Conservation (phyloP, 768 basidiomycete genomes). For the Podaxis rugospora region DNA sequence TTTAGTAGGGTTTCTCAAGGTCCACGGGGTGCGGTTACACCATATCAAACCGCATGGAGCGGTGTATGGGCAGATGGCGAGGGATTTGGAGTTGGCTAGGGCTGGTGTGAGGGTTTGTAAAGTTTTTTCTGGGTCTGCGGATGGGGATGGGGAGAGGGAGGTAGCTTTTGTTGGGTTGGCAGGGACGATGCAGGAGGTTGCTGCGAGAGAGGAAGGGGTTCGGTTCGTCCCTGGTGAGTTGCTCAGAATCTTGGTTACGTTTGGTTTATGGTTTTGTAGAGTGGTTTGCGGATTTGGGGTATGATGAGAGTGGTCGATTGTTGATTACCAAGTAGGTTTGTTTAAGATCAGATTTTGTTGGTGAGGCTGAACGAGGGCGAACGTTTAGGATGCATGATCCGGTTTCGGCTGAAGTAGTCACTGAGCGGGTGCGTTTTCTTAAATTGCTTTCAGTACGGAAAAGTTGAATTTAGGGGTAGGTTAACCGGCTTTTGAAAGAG, state of each 20-base stretch:
- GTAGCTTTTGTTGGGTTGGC: constrained; percentile 62
- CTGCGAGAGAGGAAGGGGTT: constrained; percentile 49
- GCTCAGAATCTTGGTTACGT: too few relatives aligned
- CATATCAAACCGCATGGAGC: constrained; percentile 65
- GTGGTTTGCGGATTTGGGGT: constrained; percentile 67
- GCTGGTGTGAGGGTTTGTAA: constrained; percentile 51
- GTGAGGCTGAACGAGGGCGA: not conserved
- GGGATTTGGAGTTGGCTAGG: constrained; percentile 49
- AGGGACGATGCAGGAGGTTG: constrained; percentile 56
- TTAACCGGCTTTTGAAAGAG: constrained; percentile 35
- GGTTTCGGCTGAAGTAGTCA: constrained; percentile 36
- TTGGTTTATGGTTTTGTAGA: constrained; percentile 21
- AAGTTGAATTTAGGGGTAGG: constrained; percentile 24
- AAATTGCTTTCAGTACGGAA: not conserved
- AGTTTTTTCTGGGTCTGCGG: constrained; percentile 31
- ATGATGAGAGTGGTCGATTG: constrained; percentile 50
- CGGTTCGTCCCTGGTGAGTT: constrained; percentile 54
- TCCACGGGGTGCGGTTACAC: constrained; percentile 46
- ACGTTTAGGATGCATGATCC: constrained; percentile 44
- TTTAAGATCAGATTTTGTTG: too few relatives aligned
- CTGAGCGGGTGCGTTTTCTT: constrained; percentile 32
- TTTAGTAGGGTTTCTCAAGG: constrained; percentile 51
- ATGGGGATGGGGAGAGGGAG: too few relatives aligned
- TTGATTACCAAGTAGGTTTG: constrained; percentile 46
- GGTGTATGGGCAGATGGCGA: constrained; percentile 55